A percentile compares a stretch with the other conserved stretches of the same genome.
Evolutionary conservation across 441 rosid genomes (phyloP).

Genomic region (Hura crepitans): DNA sequence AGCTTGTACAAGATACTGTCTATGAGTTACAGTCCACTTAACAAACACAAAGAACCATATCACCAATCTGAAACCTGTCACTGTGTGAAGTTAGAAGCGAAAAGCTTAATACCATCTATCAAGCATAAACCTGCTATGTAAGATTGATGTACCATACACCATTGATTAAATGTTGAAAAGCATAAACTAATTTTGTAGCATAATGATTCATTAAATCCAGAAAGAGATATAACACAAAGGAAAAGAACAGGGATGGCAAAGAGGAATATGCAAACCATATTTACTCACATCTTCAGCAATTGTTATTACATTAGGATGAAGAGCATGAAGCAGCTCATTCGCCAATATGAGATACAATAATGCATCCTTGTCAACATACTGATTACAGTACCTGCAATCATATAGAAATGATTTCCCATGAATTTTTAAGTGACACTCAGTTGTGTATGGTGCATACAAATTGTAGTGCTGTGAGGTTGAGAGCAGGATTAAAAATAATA

Average conservation of each 20-base stretch:
- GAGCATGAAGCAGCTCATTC: conserved; percentile 78
- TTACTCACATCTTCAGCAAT: conserved; percentile 93
- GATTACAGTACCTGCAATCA: conserved; percentile 84
- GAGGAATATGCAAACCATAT: conserved; percentile 13
- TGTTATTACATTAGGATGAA: conserved; percentile 84
- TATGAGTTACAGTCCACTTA: not conserved
- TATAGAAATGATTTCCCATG: conserved; percentile 23
- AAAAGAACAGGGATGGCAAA: not conserved
- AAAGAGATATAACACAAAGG: not conserved
- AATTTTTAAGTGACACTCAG: not conserved
- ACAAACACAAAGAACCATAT: not conserved
- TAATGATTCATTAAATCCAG: not conserved
- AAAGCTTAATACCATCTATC: not conserved
- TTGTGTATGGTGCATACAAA: not conserved
- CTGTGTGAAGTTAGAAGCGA: not conserved
- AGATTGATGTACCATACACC: too few relatives aligned
- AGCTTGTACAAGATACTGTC: not conserved
- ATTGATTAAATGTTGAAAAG: not conserved
- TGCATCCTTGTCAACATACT: conserved; percentile 89
- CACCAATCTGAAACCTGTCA: not conserved
- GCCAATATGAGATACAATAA: conserved; percentile 81
- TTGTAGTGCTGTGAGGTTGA: not conserved
- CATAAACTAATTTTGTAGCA: not conserved
- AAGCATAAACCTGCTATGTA: not conserved
- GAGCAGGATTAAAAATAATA: conserved; percentile 2